Conservation (phyloP, 768 basidiomycete genomes). For the Boletus reticulatus region DNA sequence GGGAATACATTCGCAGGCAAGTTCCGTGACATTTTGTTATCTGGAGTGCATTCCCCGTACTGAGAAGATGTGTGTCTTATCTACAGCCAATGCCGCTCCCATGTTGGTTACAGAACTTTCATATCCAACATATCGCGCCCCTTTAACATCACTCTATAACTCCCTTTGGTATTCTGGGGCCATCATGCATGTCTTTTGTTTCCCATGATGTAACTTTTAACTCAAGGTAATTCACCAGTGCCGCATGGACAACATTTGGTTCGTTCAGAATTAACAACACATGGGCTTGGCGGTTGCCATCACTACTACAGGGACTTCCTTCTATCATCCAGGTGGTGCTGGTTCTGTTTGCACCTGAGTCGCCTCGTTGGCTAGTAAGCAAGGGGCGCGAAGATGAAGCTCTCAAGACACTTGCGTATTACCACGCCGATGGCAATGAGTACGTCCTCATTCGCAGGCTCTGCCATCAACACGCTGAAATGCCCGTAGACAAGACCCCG, state of each 20-base stretch:
- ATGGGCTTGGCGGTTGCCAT: conserved; percentile 86
- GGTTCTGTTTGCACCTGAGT: conserved; percentile 74
- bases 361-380: conserved; percentile 78
- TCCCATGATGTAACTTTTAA: background rate
- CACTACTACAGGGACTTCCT: conserved; percentile 67
- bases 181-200: conserved; percentile 50
- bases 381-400: conserved; percentile 73
- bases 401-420: conserved; percentile 66
- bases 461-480: background rate
- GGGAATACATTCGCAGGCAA: conserved; percentile 68
- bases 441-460: conserved; percentile 21
- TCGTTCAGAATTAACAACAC: conserved; percentile 65
- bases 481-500: conserved; percentile 48
- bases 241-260: conserved; percentile 82
- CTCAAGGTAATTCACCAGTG: background rate
- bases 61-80: background rate
- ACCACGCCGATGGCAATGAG: conserved; percentile 78
- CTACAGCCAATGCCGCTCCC: conserved; percentile 67
- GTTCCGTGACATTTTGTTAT: conserved; percentile 4
- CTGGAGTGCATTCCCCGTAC: too few relatives aligned
- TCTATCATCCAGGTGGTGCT: conserved; percentile 64
- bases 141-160: conserved; percentile 76
- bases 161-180: conserved; percentile 86
- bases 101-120: conserved; percentile 85
- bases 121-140: conserved; percentile 79